Conservation (phyloP, 192 early-diverging fungal genomes). For the Backusella australiensis region DNA sequence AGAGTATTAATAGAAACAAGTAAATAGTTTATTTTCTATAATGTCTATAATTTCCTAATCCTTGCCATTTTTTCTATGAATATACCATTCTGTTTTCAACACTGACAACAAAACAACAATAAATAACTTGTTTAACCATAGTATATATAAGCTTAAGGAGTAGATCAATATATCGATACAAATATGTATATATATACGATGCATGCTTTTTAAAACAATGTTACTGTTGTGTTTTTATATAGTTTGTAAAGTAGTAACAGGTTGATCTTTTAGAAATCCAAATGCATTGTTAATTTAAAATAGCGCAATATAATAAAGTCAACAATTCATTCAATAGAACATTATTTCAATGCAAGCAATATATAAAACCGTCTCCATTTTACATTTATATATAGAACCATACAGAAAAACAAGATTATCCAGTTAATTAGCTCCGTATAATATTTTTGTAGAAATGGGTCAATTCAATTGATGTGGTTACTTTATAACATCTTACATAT, state of each 20-base stretch:
- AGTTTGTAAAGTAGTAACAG: not conserved
- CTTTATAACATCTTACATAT: not conserved
- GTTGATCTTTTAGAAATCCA: not conserved
- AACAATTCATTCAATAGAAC: not conserved
- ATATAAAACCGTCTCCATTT: not conserved
- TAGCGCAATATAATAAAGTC: not conserved
- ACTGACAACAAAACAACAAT: not conserved
- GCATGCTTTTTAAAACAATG: not conserved
- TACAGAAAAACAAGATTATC: not conserved
- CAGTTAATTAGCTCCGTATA: not conserved
- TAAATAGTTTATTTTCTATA: not conserved
- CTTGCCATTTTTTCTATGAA: not conserved
- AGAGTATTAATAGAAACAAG: not conserved
- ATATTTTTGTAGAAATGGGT: not conserved
- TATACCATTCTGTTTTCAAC: not conserved
- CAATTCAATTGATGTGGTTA: not conserved
- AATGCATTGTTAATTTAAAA: not conserved
- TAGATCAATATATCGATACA: not conserved
- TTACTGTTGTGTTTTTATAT: not conserved
- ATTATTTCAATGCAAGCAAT: not conserved
- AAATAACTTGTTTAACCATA: not conserved
- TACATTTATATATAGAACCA: not conserved
- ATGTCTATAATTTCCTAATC: not conserved
- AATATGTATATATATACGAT: not conserved
- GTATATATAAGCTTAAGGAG: not conserved